These are phyloP conservation scores for Candida chilensis DNA, from an alignment of 805 yeast species.

Conservation along the genomic window DNA sequence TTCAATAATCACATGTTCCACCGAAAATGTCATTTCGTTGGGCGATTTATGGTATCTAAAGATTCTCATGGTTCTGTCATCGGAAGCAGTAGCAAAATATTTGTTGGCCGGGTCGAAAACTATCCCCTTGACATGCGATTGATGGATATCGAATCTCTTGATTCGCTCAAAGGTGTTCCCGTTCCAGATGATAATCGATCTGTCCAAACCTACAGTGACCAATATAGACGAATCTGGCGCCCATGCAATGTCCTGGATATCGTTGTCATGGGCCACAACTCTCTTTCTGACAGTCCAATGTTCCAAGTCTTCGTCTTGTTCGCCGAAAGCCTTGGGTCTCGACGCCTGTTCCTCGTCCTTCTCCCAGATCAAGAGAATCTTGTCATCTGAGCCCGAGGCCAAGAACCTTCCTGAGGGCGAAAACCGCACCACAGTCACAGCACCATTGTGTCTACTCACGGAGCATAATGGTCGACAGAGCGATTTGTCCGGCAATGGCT, in stretches of 20 bases:
- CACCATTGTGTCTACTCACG: conserved; percentile 94
- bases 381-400: conserved; percentile 94
- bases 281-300: conserved; percentile 93
- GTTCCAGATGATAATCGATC: conserved; percentile 90
- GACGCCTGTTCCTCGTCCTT: conserved; percentile 60
- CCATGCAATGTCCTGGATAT: conserved; percentile 97
- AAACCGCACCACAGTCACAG: conserved; percentile 88
- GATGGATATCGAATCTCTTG: conserved; percentile 86
- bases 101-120: conserved; percentile 98
- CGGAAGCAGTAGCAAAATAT: conserved; percentile 94
- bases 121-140: conserved; percentile 92
- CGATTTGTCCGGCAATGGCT: conserved; percentile 12
- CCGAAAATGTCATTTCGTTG: conserved; percentile 68
- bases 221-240: conserved; percentile 87
- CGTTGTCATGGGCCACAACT: conserved; percentile 94
- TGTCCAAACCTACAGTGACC: conserved; percentile 90
- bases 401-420: conserved; percentile 87
- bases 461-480: conserved; percentile 65
- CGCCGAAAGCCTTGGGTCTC: conserved; percentile 59
- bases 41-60: conserved; percentile 75
- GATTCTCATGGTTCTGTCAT: conserved; percentile 84
- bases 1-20: conserved; percentile 73
- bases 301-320: conserved; percentile 63
- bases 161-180: conserved; percentile 87
- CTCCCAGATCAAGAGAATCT: conserved; percentile 88